Evolutionary conservation across 352 stramenopile species (phyloP), one percentile per base, ranked within the genome.

Genomic region (Phytophthora boehmeriae): DNA sequence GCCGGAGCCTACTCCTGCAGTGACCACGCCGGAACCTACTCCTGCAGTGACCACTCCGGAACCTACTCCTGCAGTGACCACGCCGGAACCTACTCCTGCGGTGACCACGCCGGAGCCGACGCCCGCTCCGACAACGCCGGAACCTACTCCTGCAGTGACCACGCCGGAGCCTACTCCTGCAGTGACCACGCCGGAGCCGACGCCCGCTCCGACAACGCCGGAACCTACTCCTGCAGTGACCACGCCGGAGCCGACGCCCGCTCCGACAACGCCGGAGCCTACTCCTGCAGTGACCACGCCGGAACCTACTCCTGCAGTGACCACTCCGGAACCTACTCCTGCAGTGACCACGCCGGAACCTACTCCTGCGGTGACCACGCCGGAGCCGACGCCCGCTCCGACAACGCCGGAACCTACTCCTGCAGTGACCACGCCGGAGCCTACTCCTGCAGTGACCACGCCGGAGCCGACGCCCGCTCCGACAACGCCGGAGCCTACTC

Each of bases 381-480:
- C 39, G 10, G 39, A 45, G 6, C 25, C 25, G 25, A 30, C 25
- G n/a, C n/a, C n/a, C n/a, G n/a, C n/a, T n/a, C n/a, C n/a, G n/a
- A n/a, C n/a, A n/a, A n/a, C n/a, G n/a, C n/a, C n/a, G 39, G 39
- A 45, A 45, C 39, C 39, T 45, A 45, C 39, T 45, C 39, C 39
- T 8, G 39, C 39, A 4, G 8, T n/a, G 16, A 45, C 39, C 3
- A 30, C 25, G 6, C 25, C 25, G 6, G 25, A 30, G 25, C 25
- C 25, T 6, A 45, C 39, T 10, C n/a, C n/a, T n/a, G n/a, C n/a
- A n/a, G n/a, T n/a, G 39, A 45, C n/a, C n/a, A n/a, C n/a, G n/a
- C n/a, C n/a, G 17, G 39, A 45, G 25, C 39, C 39, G 25, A 30
- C 25, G 2, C 25, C 25, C 2, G 25, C 25, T 2, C 25, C 25